Evolutionary conservation across 371 early-diverging fungal species (phyloP).

Genomic region (Nematocida displodere): DNA sequence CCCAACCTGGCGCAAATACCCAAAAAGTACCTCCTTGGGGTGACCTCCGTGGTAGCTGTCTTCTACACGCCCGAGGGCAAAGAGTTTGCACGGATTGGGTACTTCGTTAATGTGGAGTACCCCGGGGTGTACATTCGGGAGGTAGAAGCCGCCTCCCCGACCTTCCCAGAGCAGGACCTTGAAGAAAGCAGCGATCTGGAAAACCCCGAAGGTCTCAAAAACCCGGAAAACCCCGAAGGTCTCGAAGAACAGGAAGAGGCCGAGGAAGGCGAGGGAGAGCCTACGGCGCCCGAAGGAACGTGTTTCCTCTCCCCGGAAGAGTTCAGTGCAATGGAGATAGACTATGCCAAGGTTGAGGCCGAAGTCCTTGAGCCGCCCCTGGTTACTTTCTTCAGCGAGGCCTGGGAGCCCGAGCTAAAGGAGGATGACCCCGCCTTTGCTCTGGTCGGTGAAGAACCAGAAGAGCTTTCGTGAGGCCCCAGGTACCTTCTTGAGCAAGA

Average conservation of each 20-base stretch:
- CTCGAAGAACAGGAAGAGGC: slow-evolving; percentile 66
- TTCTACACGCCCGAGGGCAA: slow-evolving; percentile 46
- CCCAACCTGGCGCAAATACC: slow-evolving; percentile 55
- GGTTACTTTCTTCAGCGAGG: slow-evolving; percentile 56
- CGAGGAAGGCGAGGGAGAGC: slow-evolving; percentile 48
- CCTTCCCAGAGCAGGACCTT: slow-evolving; percentile 39
- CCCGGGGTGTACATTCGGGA: slow-evolving; percentile 55
- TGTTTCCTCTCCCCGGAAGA: slow-evolving; percentile 36
- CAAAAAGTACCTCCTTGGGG: slow-evolving; percentile 56
- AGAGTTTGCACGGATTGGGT: slow-evolving; percentile 62
- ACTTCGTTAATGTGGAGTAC: slow-evolving; percentile 63
- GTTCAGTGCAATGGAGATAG: slow-evolving; percentile 48
- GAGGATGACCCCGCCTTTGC: slow-evolving; percentile 10
- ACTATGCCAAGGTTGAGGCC: slow-evolving; percentile 54
- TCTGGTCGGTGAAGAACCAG: slow-evolving; percentile 16
- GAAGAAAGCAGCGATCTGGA: not conserved
- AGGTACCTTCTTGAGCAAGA: too few relatives aligned
- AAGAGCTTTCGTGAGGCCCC: not conserved
- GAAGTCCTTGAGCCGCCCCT: slow-evolving; percentile 56
- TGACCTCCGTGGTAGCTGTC: slow-evolving; percentile 57
- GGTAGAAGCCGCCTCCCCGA: slow-evolving; percentile 19
- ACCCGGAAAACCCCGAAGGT: slow-evolving; percentile 57
- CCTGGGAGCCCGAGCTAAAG: slow-evolving; percentile 43
- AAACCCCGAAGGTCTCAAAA: slow-evolving; percentile 27
- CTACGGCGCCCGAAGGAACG: slow-evolving; percentile 9